A percentile compares a stretch with the other conserved stretches of the same genome.
Conservation (phyloP, 1,284 basidiomycete genomes). For the Wallemia ichthyophaga region DNA sequence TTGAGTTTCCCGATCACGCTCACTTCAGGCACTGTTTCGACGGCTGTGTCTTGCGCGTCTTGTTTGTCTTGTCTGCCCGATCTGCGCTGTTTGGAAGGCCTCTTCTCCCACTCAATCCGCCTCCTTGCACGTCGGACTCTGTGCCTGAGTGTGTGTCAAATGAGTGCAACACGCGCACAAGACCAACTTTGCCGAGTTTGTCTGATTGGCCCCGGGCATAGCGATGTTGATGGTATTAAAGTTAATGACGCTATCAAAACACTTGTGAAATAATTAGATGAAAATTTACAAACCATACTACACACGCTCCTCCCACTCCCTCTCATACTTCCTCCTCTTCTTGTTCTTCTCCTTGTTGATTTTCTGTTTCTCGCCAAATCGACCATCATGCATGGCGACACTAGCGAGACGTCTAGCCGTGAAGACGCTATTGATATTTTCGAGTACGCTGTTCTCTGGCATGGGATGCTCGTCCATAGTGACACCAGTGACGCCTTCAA, state of each 20-base stretch:
- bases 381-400: constrained; percentile 75
- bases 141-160: not conserved
- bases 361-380: constrained; percentile 66
- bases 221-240: too few species aligned
- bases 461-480: constrained; percentile 39
- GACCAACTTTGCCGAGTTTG: not conserved
- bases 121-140: not conserved
- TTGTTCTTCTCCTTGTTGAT: constrained; percentile 33
- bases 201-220: not conserved
- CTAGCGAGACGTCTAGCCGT: constrained; percentile 75
- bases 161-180: not conserved
- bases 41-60: too few species aligned
- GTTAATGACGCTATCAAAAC: too few species aligned
- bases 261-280: not conserved
- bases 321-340: not conserved
- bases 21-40: too few species aligned
- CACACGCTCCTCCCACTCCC: not conserved
- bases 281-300: not conserved
- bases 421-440: constrained; percentile 58
- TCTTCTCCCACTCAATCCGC: too few species aligned
- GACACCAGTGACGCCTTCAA: constrained; percentile 63
- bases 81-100: too few species aligned
- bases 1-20: too few species aligned
- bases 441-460: constrained; percentile 53
- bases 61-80: too few species aligned